phyloP scores from a whole-genome alignment of 495 filamentous ascomycete species.

The Cudoniella acicularis region DNA sequence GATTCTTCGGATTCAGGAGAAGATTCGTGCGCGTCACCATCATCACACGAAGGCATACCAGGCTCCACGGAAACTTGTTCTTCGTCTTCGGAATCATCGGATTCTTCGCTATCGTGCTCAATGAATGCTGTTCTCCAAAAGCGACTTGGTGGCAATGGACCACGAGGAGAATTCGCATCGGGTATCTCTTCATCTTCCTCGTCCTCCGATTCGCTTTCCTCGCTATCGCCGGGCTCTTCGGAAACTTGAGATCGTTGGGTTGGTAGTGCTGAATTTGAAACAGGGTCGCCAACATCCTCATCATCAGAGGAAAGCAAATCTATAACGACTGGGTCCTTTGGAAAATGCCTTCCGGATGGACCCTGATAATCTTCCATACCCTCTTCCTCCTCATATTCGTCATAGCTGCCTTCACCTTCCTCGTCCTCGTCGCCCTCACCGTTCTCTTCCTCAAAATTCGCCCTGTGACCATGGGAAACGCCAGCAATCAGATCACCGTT shows the following conservation, averaged over 20 bases:
- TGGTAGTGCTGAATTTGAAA: conserved; percentile 13
- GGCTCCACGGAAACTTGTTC: too few relatives aligned
- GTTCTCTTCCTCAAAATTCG: background rate
- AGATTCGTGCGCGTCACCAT: too few relatives aligned
- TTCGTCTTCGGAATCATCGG: background rate
- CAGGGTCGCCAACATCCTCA: conserved; percentile 27
- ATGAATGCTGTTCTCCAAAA: background rate
- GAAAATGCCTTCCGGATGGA: conserved; percentile 7
- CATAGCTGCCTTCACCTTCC: conserved; percentile 13
- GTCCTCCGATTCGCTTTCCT: background rate
- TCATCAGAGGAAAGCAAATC: conserved; percentile 36
- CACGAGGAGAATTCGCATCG: too few relatives aligned
- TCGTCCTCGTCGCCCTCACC: conserved; percentile 16
- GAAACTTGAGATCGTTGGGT: background rate
- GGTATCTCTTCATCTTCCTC: too few relatives aligned
- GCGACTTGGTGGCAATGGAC: too few relatives aligned
- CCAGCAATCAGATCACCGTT: conserved; percentile 28
- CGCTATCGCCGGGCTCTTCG: background rate
- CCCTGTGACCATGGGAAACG: background rate
- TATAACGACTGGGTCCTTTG: conserved; percentile 31
- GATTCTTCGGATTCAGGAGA: too few relatives aligned
- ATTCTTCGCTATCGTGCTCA: background rate
- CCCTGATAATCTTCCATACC: conserved; percentile 10
- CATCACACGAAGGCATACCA: too few relatives aligned
- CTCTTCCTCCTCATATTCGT: conserved; percentile 17